phyloP scores from a whole-genome alignment of 1,284 basidiomycete species.

The Lentinula novae-zelandiae region DNA sequence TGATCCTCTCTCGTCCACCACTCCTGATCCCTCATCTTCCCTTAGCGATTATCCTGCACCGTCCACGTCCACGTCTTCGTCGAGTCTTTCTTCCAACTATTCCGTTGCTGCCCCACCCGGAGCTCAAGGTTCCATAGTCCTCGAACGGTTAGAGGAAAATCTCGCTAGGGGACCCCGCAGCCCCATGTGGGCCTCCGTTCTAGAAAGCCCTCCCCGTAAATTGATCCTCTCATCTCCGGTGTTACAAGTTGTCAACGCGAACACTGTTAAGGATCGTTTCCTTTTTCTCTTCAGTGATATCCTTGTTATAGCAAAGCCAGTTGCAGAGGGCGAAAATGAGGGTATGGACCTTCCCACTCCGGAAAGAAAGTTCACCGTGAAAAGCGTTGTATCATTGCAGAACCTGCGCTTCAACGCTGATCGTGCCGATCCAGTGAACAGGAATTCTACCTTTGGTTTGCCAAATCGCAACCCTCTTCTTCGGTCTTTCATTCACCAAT shows the following conservation, averaged over 20 bases:
- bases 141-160: constrained; percentile 69
- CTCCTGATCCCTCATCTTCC: constrained; percentile 69
- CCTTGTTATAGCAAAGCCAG: constrained; percentile 80
- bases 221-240: constrained; percentile 83
- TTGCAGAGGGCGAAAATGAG: constrained; percentile 59
- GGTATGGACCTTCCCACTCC: constrained; percentile 63
- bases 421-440: constrained; percentile 52
- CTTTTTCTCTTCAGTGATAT: constrained; percentile 95
- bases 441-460: constrained; percentile 32
- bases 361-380: constrained; percentile 84
- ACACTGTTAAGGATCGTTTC: constrained; percentile 95
- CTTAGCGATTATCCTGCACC: constrained; percentile 55
- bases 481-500: constrained; percentile 69
- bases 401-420: constrained; percentile 68
- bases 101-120: constrained; percentile 24
- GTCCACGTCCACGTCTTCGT: constrained; percentile 48
- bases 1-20: constrained; percentile 57
- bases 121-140: constrained; percentile 38
- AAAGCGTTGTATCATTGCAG: constrained; percentile 79
- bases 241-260: constrained; percentile 89
- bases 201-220: constrained; percentile 86
- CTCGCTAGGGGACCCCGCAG: constrained; percentile 58
- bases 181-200: constrained; percentile 55
- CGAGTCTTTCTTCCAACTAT: constrained; percentile 41
- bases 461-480: constrained; percentile 56